A percentile compares a stretch with the other conserved stretches of the same genome.
phyloP scores from a whole-genome alignment of 2,329 filamentous ascomycete species.

The Ophiostoma quercus region DNA sequence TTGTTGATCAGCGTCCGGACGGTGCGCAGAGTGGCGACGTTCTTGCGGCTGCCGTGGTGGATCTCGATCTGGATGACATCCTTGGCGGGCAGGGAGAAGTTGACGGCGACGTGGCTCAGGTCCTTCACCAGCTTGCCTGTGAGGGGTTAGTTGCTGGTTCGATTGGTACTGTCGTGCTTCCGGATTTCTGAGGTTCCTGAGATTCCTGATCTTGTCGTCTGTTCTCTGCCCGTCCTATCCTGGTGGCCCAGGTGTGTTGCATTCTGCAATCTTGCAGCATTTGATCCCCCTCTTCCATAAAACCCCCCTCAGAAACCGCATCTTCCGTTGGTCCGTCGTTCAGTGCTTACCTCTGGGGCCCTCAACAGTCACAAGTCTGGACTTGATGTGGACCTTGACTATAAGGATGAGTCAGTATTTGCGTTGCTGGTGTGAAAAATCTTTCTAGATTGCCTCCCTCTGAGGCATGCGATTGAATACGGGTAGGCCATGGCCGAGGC shows the following conservation, averaged over 20 bases:
- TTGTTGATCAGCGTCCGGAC: conserved; percentile 98
- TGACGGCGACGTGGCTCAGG: conserved; percentile 92
- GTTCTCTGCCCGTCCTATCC: not conserved
- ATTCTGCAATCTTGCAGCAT: not conserved
- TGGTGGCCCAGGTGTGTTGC: not conserved
- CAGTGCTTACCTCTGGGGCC: conserved; percentile 72
- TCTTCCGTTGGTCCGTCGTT: not conserved
- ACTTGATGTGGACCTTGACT: conserved; percentile 99
- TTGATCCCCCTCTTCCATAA: not conserved
- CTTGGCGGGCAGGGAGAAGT: conserved; percentile 83
- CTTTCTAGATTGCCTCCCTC: conserved; percentile 3
- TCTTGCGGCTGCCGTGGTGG: conserved; percentile 97
- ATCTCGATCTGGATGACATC: conserved; percentile 92
- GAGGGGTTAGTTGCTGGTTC: conserved; percentile 18
- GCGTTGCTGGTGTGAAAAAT: conserved; percentile 5
- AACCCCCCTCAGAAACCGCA: not conserved
- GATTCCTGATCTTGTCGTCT: not conserved
- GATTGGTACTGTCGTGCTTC: not conserved
- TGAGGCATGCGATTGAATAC: not conserved
- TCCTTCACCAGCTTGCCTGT: conserved; percentile 93
- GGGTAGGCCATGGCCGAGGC: not conserved
- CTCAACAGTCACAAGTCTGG: conserved; percentile 92
- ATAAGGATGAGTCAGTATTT: conserved; percentile 36
- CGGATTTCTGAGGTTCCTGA: not conserved
- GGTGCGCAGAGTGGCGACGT: conserved; percentile 94